Conservation (phyloP, 164 flowering plant species). For the Santalum album region DNA sequence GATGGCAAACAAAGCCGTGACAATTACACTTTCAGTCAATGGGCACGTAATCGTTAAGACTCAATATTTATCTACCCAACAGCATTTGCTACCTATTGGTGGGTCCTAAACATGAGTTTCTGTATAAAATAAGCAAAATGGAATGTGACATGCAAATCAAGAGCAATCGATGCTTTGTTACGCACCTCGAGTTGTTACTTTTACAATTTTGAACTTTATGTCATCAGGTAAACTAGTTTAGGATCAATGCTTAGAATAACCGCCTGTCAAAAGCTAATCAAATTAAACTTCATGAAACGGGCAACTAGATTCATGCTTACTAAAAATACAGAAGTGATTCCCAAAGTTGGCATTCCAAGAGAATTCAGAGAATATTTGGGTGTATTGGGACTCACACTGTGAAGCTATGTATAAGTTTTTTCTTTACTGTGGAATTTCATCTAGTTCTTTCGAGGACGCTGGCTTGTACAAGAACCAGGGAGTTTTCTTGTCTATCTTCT, state of each 20-base stretch:
- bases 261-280: slow-evolving; percentile 42
- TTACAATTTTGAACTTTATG: slow-evolving; percentile 56
- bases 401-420: no score
- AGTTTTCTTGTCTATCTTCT: no score
- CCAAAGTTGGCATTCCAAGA: no score
- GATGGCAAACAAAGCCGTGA: no score
- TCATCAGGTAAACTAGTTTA: slow-evolving; percentile 66
- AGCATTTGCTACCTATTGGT: background rate
- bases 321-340: background rate
- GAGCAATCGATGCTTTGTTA: slow-evolving; percentile 1
- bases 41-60: no score
- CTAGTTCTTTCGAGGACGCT: no score
- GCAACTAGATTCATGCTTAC: background rate
- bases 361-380: no score
- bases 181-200: slow-evolving; percentile 62
- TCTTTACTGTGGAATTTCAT: no score
- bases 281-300: background rate
- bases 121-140: background rate
- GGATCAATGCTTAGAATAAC: slow-evolving; percentile 99
- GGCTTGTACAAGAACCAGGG: no score
- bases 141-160: background rate
- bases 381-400: no score
- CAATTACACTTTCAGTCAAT: no score
- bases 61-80: no score
- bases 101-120: background rate